These are phyloP conservation scores for Bryoerythrophyllum caledonicum DNA, from an alignment of 225 moss, liverwort and hornwort genomes.

Conservation along the genomic window DNA sequence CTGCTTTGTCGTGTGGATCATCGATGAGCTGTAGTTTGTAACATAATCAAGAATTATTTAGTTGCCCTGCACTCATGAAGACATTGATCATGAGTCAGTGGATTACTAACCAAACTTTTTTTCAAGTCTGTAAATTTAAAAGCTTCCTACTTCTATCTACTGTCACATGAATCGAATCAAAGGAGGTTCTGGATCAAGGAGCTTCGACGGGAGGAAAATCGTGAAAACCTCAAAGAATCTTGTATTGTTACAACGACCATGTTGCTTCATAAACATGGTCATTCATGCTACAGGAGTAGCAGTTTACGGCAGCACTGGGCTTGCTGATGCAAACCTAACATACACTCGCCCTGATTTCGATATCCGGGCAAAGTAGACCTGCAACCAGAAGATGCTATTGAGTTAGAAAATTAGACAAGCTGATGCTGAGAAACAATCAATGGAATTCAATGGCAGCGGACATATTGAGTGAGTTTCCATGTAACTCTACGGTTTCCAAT, in stretches of 20 bases:
- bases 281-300: background rate
- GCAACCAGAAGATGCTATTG: slow-evolving; percentile 9
- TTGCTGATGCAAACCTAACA: slow-evolving; percentile 50
- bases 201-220: slow-evolving; percentile 4
- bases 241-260: slow-evolving; percentile 27
- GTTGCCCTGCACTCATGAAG: too few species aligned
- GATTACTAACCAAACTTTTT: background rate
- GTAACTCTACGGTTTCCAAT: background rate
- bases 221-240: slow-evolving; percentile 21
- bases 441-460: too few species aligned
- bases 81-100: too few species aligned
- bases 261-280: background rate
- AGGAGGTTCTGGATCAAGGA: background rate
- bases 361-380: slow-evolving; percentile 77
- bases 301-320: slow-evolving; percentile 29
- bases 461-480: too few species aligned
- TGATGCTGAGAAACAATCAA: too few species aligned
- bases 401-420: background rate
- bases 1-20: background rate
- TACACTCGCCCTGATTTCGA: slow-evolving; percentile 79
- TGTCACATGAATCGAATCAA: slow-evolving; percentile 13
- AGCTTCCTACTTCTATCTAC: slow-evolving; percentile 14
- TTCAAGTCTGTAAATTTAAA: slow-evolving; percentile 26
- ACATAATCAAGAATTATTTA: background rate
- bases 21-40: slow-evolving; percentile 1